phyloP scores from a whole-genome alignment of 441 rosid genomes.

The Populus hybrid region DNA sequence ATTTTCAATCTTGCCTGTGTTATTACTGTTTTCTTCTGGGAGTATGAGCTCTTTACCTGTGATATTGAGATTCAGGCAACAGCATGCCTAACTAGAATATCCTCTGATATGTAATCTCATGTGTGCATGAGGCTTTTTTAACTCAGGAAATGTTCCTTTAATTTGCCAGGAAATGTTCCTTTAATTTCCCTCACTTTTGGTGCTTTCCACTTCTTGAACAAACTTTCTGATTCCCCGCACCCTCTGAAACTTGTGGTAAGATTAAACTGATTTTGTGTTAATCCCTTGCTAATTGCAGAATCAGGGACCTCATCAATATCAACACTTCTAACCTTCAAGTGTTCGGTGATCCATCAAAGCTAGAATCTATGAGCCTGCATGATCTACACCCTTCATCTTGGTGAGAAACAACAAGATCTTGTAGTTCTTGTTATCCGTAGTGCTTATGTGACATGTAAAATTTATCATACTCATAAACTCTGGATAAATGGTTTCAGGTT shows the following conservation, averaged over 20 bases:
- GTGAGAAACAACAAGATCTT: conserved; percentile 7
- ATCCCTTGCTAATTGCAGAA: conserved; percentile 17
- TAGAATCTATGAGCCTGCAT: conserved; percentile 18
- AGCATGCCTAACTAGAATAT: too few relatives aligned
- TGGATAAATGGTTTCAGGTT: conserved; percentile 22
- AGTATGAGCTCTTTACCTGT: not conserved
- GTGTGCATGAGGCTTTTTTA: too few relatives aligned
- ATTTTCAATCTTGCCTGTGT: not conserved
- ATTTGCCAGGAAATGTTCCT: not conserved
- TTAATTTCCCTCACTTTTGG: not conserved
- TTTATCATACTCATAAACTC: not conserved
- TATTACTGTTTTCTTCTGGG: not conserved
- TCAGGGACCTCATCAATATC: conserved; percentile 20
- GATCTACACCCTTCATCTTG: conserved; percentile 34
- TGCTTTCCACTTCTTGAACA: not conserved
- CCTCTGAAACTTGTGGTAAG: not conserved
- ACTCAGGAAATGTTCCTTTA: too few relatives aligned
- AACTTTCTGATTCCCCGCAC: not conserved
- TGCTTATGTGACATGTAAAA: not conserved
- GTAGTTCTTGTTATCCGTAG: not conserved
- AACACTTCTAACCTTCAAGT: conserved; percentile 13
- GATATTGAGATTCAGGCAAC: too few relatives aligned
- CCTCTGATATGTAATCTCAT: too few relatives aligned
- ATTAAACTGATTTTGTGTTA: not conserved
- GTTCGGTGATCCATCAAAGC: conserved; percentile 27